Evolutionary conservation across 495 filamentous ascomycete genomes (phyloP).

Genomic region (Polyplosphaeria fusca): DNA sequence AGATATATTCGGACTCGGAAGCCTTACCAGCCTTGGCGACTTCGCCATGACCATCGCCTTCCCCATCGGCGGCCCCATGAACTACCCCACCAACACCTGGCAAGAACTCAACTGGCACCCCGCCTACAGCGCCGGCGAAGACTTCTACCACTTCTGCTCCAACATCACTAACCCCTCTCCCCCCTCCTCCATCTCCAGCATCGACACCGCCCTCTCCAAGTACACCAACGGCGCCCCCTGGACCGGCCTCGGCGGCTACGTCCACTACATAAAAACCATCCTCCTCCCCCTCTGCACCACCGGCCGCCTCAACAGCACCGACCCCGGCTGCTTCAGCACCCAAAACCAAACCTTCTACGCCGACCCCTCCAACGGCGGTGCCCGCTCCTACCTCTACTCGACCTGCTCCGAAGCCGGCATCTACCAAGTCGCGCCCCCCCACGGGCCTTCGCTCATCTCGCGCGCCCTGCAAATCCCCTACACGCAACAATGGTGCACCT

Average conservation of each 20-base stretch:
- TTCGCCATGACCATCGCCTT: slow-evolving; percentile 49
- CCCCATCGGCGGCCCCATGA: slow-evolving; percentile 44
- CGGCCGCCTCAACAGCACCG: slow-evolving; percentile 43
- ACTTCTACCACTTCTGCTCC: slow-evolving; percentile 51
- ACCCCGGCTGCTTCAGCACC: slow-evolving; percentile 44
- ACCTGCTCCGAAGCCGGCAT: slow-evolving; percentile 50
- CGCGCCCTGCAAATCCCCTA: slow-evolving; percentile 47
- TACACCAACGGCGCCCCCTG: slow-evolving; percentile 49
- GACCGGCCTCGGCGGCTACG: slow-evolving; percentile 49
- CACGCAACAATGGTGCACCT: slow-evolving; percentile 53
- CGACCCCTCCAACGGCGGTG: slow-evolving; percentile 38
- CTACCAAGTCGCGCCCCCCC: slow-evolving; percentile 47
- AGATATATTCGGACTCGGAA: slow-evolving; percentile 54
- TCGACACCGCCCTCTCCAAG: slow-evolving; percentile 46
- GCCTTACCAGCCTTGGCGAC: slow-evolving; percentile 56
- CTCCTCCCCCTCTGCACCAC: slow-evolving; percentile 44
- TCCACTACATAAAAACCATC: slow-evolving; percentile 47
- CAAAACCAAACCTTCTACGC: slow-evolving; percentile 46
- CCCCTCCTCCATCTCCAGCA: slow-evolving; percentile 41
- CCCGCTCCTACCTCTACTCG: slow-evolving; percentile 48
- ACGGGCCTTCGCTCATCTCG: slow-evolving; percentile 45
- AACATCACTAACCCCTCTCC: slow-evolving; percentile 50
- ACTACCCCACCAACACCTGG: slow-evolving; percentile 50
- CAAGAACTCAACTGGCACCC: slow-evolving; percentile 51
- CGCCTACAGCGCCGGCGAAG: slow-evolving; percentile 31